Evolutionary conservation across 371 early-diverging fungal genomes (phyloP).

Genomic region (Sporodiniella umbellata): DNA sequence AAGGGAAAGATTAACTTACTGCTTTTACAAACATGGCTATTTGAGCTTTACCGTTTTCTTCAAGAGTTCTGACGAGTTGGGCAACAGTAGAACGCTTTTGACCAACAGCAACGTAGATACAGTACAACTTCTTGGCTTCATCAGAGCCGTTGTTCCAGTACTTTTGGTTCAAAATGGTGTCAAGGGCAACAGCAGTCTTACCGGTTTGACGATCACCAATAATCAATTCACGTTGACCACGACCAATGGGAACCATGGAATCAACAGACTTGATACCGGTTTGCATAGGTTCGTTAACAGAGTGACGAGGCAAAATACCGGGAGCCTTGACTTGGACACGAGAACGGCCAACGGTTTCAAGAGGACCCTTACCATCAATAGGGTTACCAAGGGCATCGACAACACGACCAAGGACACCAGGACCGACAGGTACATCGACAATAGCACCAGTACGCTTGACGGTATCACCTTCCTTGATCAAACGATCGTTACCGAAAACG

Average conservation of each 20-base stretch:
- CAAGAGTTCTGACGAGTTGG: conserved; percentile 94
- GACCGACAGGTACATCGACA: conserved; percentile 94
- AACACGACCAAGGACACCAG: conserved; percentile 92
- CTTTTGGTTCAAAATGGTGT: conserved; percentile 97
- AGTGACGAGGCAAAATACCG: conserved; percentile 95
- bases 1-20: no score
- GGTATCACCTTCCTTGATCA: conserved; percentile 87
- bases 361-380: conserved; percentile 96
- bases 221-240: conserved; percentile 98
- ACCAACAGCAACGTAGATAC: conserved; percentile 96
- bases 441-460: conserved; percentile 96
- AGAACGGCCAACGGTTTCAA: conserved; percentile 73
- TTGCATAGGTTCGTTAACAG: conserved; percentile 97
- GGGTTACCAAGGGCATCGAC: conserved; percentile 97
- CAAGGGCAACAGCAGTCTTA: conserved; percentile 94
- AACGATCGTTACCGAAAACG: conserved; percentile 98
- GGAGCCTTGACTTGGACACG: conserved; percentile 97
- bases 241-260: conserved; percentile 97
- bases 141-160: conserved; percentile 75
- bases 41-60: conserved; percentile 65
- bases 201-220: conserved; percentile 98
- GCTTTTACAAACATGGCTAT: no score
- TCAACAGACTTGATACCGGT: conserved; percentile 98
- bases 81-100: conserved; percentile 98
- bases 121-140: conserved; percentile 72